Evolutionary conservation across 805 yeast species (phyloP), one percentile per base, ranked within the genome.

Genomic region (Blastobotrys mokoenaii): DNA sequence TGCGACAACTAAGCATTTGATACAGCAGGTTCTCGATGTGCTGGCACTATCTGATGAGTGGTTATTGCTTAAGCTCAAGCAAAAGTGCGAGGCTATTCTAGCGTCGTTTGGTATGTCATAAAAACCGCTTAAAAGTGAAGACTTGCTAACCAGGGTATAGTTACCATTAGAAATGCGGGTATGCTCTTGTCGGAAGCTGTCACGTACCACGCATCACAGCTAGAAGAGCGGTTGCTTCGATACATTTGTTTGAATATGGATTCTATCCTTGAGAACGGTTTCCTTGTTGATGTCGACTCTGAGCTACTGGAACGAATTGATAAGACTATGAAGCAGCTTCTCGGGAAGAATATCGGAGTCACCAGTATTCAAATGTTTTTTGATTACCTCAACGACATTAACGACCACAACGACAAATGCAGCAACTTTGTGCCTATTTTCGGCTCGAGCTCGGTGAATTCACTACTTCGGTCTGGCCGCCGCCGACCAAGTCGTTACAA

Each of bases 211-310:
- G 83, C 87, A 5, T 59, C 63, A 10, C 75, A 80, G 51, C 60
- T 88, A 32, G 69, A 77, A 48, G 69, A 71, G 41, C 73, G 76
- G 44, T 77, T 95, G 57, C 65, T 80, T 20, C 80, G 86, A 80
- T 83, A 74, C 52, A 68, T 85, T 10, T 78, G 74, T 51, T 71
- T 75, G 51, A 85, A 86, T 58, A 63, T 84, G 45, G 87, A 80
- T 27, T 57, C 77, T 2, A 55, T 84, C 12, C 64, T 87, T 30
- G 73, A 77, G 44, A 80, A 79, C 17, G 30, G 27, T 30, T 48
- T 43, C 29, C 32, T 14, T 40, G 22, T 16, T 35, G 41, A 45
- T 11, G 3, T 45, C 31, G 38, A 38, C 29, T 9, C 11, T 14
- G 49, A 29, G 3, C 39, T 38, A 37, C 34, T 48, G 41, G 39